These are phyloP conservation scores for Leersia perrieri DNA, from an alignment of 176 grass and related monocot species.

Conservation along the genomic window DNA sequence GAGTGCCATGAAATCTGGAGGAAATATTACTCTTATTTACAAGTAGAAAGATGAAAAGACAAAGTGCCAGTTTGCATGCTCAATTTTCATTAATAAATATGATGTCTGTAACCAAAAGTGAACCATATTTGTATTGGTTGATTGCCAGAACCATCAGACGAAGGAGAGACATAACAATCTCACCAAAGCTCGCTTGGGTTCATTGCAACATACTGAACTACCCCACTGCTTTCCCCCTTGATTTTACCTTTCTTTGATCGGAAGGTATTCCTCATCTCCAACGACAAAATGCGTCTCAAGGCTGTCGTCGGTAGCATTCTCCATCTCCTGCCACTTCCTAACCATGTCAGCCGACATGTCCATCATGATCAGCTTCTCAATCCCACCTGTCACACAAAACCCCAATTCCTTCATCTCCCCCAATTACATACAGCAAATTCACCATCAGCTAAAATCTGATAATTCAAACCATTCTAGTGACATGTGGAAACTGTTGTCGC, in stretches of 20 bases:
- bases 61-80: neutral
- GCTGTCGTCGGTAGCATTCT: slow-evolving; percentile 30
- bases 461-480: neutral
- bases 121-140: neutral
- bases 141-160: neutral
- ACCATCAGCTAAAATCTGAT: neutral
- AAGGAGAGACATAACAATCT: neutral
- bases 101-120: neutral
- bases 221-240: neutral
- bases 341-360: slow-evolving; percentile 91
- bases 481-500: neutral
- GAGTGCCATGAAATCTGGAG: neutral
- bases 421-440: too few species aligned
- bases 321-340: slow-evolving; percentile 58
- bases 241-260: slow-evolving; percentile 80
- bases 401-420: neutral
- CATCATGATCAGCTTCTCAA: slow-evolving; percentile 94
- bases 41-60: neutral
- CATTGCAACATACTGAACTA: neutral
- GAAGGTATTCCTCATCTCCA: slow-evolving; percentile 87
- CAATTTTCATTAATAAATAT: neutral
- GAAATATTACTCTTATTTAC: neutral
- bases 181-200: neutral
- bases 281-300: slow-evolving; percentile 59
- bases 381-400: slow-evolving; percentile 59